These are phyloP conservation scores for Mesembryanthemum crystallinum DNA, from an alignment of 148 eudicot species.

Conservation along the genomic window DNA sequence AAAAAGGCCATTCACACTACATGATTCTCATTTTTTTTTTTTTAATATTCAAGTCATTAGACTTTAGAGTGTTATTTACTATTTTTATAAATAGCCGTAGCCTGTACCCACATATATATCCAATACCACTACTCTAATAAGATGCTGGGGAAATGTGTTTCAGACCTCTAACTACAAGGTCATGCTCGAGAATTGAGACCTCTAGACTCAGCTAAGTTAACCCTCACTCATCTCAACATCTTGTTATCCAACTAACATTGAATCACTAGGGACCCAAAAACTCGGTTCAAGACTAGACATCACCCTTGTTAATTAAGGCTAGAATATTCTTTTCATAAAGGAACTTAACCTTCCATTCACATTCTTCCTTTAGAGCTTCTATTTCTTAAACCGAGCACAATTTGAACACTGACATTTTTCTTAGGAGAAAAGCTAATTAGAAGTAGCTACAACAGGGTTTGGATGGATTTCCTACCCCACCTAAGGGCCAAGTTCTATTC, in stretches of 20 bases:
- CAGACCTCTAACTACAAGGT: background rate
- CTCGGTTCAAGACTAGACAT: background rate
- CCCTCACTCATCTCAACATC: background rate
- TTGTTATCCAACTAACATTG: background rate
- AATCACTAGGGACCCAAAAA: background rate
- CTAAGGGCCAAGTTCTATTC: no score
- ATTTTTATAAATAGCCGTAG: background rate
- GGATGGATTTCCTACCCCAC: no score
- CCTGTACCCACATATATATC: background rate
- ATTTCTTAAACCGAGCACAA: no score
- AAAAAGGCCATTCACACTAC: constrained; percentile 6
- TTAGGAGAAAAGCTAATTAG: no score
- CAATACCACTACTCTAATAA: background rate
- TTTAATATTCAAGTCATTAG: no score
- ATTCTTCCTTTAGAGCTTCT: background rate
- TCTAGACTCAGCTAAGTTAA: background rate
- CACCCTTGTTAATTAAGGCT: no score
- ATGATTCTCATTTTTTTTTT: background rate
- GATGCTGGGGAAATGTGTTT: background rate
- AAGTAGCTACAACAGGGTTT: no score
- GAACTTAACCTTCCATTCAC: background rate
- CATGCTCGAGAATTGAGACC: background rate
- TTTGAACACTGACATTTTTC: no score
- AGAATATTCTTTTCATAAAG: no score
- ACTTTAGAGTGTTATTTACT: no score